These are phyloP conservation scores for Ceratobasidium sp. DNA, from an alignment of 1,284 basidiomycete genomes.

Conservation along the genomic window DNA sequence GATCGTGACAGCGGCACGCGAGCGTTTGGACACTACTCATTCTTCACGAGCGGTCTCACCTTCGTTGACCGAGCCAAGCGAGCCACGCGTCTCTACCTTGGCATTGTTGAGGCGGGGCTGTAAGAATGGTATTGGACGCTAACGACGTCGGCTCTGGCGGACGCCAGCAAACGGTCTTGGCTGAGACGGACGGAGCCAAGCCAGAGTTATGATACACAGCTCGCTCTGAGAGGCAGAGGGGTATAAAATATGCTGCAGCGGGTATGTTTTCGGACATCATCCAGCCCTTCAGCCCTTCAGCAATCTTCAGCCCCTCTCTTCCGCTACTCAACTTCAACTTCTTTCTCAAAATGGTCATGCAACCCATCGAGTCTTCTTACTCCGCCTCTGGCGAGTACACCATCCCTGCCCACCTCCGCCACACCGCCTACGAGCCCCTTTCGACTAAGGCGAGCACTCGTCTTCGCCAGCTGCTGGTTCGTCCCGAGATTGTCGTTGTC, in stretches of 20 bases:
- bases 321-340: not conserved
- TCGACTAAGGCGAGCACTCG: conserved; percentile 77
- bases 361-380: conserved; percentile 19
- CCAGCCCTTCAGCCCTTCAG: conserved; percentile 22
- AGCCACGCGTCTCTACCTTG: not conserved
- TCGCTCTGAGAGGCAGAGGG: not conserved
- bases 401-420: conserved; percentile 27
- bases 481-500: conserved; percentile 81
- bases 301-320: conserved; percentile 19
- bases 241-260: not conserved
- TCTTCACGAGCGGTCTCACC: conserved; percentile 7
- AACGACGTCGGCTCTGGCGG: not conserved
- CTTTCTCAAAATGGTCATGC: conserved; percentile 14
- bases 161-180: not conserved
- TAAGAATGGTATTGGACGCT: not conserved
- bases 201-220: not conserved
- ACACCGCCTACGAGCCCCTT: conserved; percentile 58
- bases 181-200: not conserved
- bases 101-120: not conserved
- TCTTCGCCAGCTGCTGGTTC: conserved; percentile 79
- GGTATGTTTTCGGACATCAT: not conserved
- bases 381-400: conserved; percentile 2
- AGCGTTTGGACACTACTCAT: too few species aligned
- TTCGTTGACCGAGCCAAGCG: not conserved
- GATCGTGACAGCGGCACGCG: too few species aligned